phyloP scores from a whole-genome alignment of 805 yeast genomes.

The Yamadazyma olivae region DNA sequence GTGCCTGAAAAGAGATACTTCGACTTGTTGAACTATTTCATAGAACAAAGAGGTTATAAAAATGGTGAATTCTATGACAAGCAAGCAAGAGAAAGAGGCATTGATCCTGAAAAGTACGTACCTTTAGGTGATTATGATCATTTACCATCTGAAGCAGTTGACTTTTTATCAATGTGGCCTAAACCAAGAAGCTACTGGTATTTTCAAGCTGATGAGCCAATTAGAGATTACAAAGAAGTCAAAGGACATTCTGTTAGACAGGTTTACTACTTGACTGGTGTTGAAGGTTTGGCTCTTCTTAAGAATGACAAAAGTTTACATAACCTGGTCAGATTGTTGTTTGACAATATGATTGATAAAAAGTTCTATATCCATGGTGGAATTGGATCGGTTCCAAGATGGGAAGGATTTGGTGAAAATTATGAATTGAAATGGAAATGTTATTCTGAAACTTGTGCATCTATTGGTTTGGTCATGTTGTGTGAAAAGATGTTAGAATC shows the following conservation, averaged over 20 bases:
- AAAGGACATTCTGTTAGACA: conserved; percentile 22
- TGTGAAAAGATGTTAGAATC: conserved; percentile 15
- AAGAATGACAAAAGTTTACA: conserved; percentile 12
- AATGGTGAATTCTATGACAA: conserved; percentile 16
- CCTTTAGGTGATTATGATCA: conserved; percentile 8
- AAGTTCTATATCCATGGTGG: conserved; percentile 22
- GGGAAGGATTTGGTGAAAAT: conserved; percentile 24
- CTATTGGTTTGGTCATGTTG: conserved; percentile 17
- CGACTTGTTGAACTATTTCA: conserved; percentile 16
- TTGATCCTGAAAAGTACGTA: conserved; percentile 10
- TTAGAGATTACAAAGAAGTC: conserved; percentile 14
- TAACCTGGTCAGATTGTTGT: conserved; percentile 12
- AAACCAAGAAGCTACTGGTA: conserved; percentile 18
- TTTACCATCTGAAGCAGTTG: too few relatives aligned
- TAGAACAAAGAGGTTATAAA: conserved; percentile 18
- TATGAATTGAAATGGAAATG: conserved; percentile 19
- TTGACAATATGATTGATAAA: conserved; percentile 17
- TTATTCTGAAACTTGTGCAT: conserved; percentile 24
- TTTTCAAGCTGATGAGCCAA: conserved; percentile 17
- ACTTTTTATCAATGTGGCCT: conserved; percentile 8
- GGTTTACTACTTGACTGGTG: conserved; percentile 18
- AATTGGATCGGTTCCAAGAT: conserved; percentile 17
- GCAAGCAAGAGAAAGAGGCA: conserved; percentile 15
- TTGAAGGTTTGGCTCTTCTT: conserved; percentile 16
- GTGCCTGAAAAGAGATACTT: conserved; percentile 15